Base-by-base conservation (phyloP, 352 stramenopile species). In the Phytophthora hybrid region DNA sequence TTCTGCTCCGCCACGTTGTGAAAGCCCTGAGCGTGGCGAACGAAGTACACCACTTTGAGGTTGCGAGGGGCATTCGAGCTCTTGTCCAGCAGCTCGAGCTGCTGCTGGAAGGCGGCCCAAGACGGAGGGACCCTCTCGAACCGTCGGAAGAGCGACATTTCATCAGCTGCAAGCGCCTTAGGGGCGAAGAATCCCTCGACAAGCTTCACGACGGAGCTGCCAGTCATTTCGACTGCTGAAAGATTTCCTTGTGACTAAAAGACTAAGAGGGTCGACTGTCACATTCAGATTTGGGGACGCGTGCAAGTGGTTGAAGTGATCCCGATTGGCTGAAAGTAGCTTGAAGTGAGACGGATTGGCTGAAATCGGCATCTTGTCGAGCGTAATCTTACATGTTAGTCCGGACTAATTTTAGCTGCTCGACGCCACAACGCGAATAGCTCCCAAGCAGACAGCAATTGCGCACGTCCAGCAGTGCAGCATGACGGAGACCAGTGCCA, bases 1-100 rank as follows among this genome's bases (percentile, higher is more conserved):
- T 86, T 81, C 0, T 78, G 44, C 59, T 93, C 78, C 2, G 79
- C 79, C 11, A 78, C 73, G 60, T 94, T 94, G 78, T 94, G 85
- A 16, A 66, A 78, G 4, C 83, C 85, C 63, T 93, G 77, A 19
- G 84, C 87, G 59, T 94, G 87, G 23, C 87, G 85, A 23, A 93
- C 74, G 23, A 93, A 80, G 68, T 92, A 93, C n/a, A 94, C 58
- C 56, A 93, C 87, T 59, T 93, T 94, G 18, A 67, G 18, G n/a
- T 63, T 76, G 21, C 80, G 66, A 26, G 18, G 49, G 3, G 4
- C n/a, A 1, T 41, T 55, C 6, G 47, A 52, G 29, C 57, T 58
- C 44, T 56, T 65, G n/a, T 54, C 39, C n/a, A 60, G 31, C 14
- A 44, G 37, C 11, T 44, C 37, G 37, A 44, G 37, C 37, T 44